phyloP scores from a whole-genome alignment of 2,329 filamentous ascomycete genomes.

The Tolypocladium endophyticum region DNA sequence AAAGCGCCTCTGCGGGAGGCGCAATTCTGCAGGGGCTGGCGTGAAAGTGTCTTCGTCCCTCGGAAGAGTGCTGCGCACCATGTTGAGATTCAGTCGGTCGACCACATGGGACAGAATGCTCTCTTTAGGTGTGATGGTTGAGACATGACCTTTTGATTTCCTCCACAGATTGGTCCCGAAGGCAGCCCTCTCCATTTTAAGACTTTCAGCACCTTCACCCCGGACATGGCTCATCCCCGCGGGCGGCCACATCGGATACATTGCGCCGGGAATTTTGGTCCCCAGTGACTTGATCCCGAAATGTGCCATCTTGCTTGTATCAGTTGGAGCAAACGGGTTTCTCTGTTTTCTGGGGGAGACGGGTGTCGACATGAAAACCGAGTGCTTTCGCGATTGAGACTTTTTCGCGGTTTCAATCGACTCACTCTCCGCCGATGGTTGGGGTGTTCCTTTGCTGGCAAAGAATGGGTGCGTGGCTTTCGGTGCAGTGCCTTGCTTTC shows the following conservation, averaged over 20 bases:
- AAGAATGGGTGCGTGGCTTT: slow-evolving; percentile 35
- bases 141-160: slow-evolving; percentile 40
- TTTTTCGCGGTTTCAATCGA: slow-evolving; percentile 11
- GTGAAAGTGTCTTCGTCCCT: slow-evolving; percentile 27
- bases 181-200: neutral
- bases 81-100: slow-evolving; percentile 13
- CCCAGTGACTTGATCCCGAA: slow-evolving; percentile 34
- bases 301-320: slow-evolving; percentile 18
- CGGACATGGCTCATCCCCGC: slow-evolving; percentile 54
- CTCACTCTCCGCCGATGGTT: slow-evolving; percentile 8
- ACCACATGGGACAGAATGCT: slow-evolving; percentile 27
- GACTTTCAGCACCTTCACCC: slow-evolving; percentile 19
- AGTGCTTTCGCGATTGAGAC: slow-evolving; percentile 20
- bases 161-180: slow-evolving; percentile 14
- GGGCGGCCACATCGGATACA: slow-evolving; percentile 62
- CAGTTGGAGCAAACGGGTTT: slow-evolving; percentile 16
- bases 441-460: slow-evolving; percentile 19
- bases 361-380: slow-evolving; percentile 42
- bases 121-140: slow-evolving; percentile 28
- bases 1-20: slow-evolving; percentile 44
- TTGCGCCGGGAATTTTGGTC: slow-evolving; percentile 54
- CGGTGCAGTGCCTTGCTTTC: slow-evolving; percentile 10
- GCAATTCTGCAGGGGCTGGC: slow-evolving; percentile 36
- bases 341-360: slow-evolving; percentile 36
- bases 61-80: slow-evolving; percentile 16